A percentile compares a stretch with the other conserved stretches of the same genome.
These are phyloP conservation scores for Russula sp. DNA, from an alignment of 768 basidiomycete species.

Conservation along the genomic window DNA sequence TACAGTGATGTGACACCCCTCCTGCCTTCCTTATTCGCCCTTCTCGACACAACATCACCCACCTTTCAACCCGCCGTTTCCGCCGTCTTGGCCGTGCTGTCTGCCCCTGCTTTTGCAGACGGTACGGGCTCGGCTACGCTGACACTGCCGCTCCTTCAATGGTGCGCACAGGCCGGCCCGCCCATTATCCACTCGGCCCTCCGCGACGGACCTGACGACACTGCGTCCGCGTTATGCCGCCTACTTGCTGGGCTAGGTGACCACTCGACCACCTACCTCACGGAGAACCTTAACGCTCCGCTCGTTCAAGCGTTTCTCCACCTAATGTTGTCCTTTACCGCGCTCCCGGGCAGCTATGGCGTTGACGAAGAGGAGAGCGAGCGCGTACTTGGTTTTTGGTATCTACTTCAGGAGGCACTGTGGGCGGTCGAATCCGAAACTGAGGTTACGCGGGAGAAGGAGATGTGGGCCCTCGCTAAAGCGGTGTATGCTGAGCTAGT, in stretches of 20 bases:
- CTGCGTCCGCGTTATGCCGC: constrained; percentile 70
- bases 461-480: constrained; percentile 51
- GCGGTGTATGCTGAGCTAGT: constrained; percentile 78
- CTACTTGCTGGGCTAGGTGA: constrained; percentile 77
- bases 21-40: constrained; percentile 53
- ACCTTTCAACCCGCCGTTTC: constrained; percentile 37
- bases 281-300: constrained; percentile 54
- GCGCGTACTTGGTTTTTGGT: constrained; percentile 84
- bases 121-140: constrained; percentile 63
- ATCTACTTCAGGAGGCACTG: constrained; percentile 79
- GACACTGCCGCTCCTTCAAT: constrained; percentile 81
- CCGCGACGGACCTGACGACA: constrained; percentile 39
- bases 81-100: constrained; percentile 58
- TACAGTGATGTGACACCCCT: constrained; percentile 61
- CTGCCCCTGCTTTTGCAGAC: constrained; percentile 62
- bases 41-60: constrained; percentile 30
- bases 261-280: constrained; percentile 75
- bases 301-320: constrained; percentile 59
- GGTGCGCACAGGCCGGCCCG: constrained; percentile 54
- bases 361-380: constrained; percentile 86
- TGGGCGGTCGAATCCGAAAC: constrained; percentile 50
- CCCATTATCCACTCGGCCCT: constrained; percentile 31
- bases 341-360: constrained; percentile 66
- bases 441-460: constrained; percentile 32
- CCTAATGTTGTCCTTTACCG: constrained; percentile 65